Evolutionary conservation across 2,329 filamentous ascomycete species (phyloP).

Genomic region (Calonectria pseudoturangicola): DNA sequence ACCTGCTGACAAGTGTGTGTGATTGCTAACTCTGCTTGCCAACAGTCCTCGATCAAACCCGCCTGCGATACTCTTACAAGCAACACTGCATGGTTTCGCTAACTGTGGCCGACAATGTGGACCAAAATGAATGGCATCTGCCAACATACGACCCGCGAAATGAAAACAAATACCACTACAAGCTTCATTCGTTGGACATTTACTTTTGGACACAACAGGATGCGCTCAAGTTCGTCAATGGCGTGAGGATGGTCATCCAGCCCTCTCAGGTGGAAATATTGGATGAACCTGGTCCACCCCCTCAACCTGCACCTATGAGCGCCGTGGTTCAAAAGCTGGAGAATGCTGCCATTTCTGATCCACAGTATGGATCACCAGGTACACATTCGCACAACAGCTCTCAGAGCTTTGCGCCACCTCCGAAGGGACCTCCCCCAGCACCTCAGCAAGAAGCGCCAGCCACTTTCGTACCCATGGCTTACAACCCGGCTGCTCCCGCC

Average conservation of each 20-base stretch:
- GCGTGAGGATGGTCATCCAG: constrained; percentile 79
- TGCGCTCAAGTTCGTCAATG: constrained; percentile 81
- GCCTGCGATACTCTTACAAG: constrained; percentile 82
- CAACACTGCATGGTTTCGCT: constrained; percentile 83
- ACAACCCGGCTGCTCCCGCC: constrained; percentile 86
- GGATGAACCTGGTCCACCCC: constrained; percentile 76
- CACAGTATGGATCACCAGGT: constrained; percentile 64
- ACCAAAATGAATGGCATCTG: constrained; percentile 82
- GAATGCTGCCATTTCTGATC: constrained; percentile 79
- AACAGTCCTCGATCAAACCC: constrained; percentile 78
- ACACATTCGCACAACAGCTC: constrained; percentile 44
- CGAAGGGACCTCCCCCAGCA: constrained; percentile 47
- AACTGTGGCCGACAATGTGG: constrained; percentile 73
- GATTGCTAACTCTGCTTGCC: constrained; percentile 38
- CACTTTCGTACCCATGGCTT: constrained; percentile 78
- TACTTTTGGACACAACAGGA: constrained; percentile 88
- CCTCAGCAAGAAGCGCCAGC: constrained; percentile 31
- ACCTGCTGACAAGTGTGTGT: neutral
- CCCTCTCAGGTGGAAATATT: constrained; percentile 76
- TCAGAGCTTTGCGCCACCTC: constrained; percentile 50
- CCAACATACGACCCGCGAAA: constrained; percentile 83
- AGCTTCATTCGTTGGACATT: constrained; percentile 83
- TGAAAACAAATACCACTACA: constrained; percentile 87
- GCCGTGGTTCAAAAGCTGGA: constrained; percentile 85
- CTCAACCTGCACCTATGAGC: constrained; percentile 73